Base-by-base conservation (phyloP, 306 rosid genomes). In the Alnus rubra region DNA sequence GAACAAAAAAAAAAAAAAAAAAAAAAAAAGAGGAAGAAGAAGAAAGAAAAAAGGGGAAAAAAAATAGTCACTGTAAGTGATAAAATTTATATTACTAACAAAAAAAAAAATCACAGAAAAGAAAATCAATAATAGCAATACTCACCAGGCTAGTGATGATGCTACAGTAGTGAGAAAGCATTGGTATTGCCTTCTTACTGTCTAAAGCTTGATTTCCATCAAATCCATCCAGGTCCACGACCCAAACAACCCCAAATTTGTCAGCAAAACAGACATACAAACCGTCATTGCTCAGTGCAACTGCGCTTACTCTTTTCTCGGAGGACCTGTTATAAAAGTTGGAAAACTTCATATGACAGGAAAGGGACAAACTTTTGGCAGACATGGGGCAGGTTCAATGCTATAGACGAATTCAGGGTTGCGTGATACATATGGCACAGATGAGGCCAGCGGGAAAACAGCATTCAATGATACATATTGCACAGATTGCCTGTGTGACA, bases 151-250 rank as follows among this genome's bases (percentile, higher is more conserved):
- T 87, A 53, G 99, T 91, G 80, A 95, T 93, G 80, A 95, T 91
- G 79, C 99, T 93, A 81, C 99, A 95, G 84, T 95, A 95, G 78
- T 93, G 99, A 77, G 99, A 89, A 75, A 93, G 91, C 82, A 93
- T 56, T 1, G 92, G 88, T 6, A 71, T 82, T 5, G 94, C 90
- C 79, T 87, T 93, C 84, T 89, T 91, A 77, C 79, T 71, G 33
- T 5, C 54, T 48, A 16, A 70, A 33, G 84, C 75, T 76, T 83
- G 77, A 77, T 81, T 65, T 55, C 75, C 87, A 71, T 89, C 84
- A 23, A 35, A 9, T 10, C 81, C 81, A 79, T 74, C 78, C 70
- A 94, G 86, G 78, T 89, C 94, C 71, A 91, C 90, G 86, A 87
- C 83, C 98, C 98, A 95, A 70, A 95, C 89, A 48, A 93, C 92